These are phyloP conservation scores for Tardiomyces digboiensis DNA, from an alignment of 1,139 yeast genomes.

Conservation along the genomic window DNA sequence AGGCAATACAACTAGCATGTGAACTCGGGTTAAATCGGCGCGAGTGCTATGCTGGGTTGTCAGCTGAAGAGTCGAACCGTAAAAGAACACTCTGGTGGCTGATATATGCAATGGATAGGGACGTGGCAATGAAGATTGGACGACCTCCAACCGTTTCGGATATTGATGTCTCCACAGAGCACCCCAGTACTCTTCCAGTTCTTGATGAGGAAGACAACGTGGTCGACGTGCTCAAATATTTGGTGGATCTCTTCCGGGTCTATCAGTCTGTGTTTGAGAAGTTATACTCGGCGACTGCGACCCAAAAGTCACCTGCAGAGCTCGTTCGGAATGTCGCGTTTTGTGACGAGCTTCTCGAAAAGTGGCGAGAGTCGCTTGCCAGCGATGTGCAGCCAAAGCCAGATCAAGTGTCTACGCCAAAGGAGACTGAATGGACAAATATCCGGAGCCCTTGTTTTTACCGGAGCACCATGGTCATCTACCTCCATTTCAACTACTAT, in stretches of 20 bases:
- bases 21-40: background rate
- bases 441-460: background rate
- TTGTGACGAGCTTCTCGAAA: background rate
- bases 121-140: conserved; percentile 45
- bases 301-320: background rate
- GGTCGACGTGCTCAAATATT: background rate
- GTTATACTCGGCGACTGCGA: background rate
- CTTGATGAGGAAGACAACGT: background rate
- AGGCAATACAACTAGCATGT: background rate
- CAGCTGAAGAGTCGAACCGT: background rate
- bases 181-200: background rate
- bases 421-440: background rate
- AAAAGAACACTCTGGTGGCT: conserved; percentile 40
- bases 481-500: conserved; percentile 15
- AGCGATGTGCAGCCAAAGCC: background rate
- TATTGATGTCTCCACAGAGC: conserved; percentile 28
- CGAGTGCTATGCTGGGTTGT: background rate
- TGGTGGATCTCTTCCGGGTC: background rate
- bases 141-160: conserved; percentile 49
- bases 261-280: background rate
- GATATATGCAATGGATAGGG: conserved; percentile 46
- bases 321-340: background rate
- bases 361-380: background rate
- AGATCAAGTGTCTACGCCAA: background rate
- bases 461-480: conserved; percentile 6